Evolutionary conservation across 345 rosid species (phyloP), one percentile per base, ranked within the genome.

Genomic region (Stellera chamaejasme): DNA sequence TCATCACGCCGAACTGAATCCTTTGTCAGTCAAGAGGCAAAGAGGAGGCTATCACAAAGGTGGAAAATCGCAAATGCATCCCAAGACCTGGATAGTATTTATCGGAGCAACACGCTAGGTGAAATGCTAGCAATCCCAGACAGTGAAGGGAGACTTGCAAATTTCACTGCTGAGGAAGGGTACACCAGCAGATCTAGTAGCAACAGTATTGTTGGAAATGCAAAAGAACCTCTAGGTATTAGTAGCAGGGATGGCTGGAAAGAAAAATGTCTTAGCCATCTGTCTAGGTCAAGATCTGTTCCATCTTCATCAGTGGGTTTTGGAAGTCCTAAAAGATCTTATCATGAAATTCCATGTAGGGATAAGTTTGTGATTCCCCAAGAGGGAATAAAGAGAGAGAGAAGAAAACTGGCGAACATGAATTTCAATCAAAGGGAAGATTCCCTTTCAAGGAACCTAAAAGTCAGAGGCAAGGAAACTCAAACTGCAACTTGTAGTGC

Each of bases 171-270:
- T 28, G 73, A 50, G 55, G 71, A 71, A 28, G 71, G 75, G 59
- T 60, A 26, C 45, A 62, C 58, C 43, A 54, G 49, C 50, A 73
- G 70, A 56, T 39, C 55, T 62, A 69, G 63, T 59, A 27, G 53
- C 59, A 51, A 50, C 9, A 32, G 3, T 8, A 32, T 32, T 44
- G 48, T 47, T 72, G 69, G 61, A 51, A 52, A 72, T 25, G 46
- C 66, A 43, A 66, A 58, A 55, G 90, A 79, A 71, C 93, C 96
- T 45, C 60, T 87, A 66, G 96, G 96, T 61, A 90, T 90, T 58
- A 87, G 97, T 77, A 90, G 97, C 56, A 77, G 81, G 68, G 96
- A 90, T 79, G 97, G 96, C 43, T 87, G 93, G 97, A 90, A 84
- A 73, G 88, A 81, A 64, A 70, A 66, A 9, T 60, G 66, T 14